Percentiles rank a stretch among this genome's conserved stretches.
Conservation (phyloP, 768 basidiomycete species). For the Pleurotus pulmonarius region DNA sequence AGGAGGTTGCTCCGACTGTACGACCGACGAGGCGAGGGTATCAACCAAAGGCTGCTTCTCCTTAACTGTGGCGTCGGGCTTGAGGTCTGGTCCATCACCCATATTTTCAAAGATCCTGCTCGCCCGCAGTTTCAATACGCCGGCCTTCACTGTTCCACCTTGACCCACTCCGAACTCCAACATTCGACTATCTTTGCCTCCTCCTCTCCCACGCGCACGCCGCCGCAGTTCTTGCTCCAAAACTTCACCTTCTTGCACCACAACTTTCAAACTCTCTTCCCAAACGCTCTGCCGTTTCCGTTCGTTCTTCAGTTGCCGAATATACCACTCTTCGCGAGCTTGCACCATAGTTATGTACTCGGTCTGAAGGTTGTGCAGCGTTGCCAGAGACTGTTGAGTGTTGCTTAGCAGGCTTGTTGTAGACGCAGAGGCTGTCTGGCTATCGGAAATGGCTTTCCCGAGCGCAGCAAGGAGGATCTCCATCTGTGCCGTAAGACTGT, state of each 20-base stretch:
- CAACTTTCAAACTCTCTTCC: constrained; percentile 87
- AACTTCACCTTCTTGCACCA: constrained; percentile 81
- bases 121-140: constrained; percentile 15
- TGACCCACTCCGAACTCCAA: constrained; percentile 18
- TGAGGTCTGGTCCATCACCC: not conserved
- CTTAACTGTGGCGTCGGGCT: not conserved
- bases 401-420: constrained; percentile 30
- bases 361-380: constrained; percentile 54
- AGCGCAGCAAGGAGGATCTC: constrained; percentile 72
- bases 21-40: not conserved
- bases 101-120: constrained; percentile 4
- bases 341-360: constrained; percentile 68
- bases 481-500: constrained; percentile 68
- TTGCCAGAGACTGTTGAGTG: constrained; percentile 54
- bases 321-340: constrained; percentile 83
- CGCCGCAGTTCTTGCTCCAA: constrained; percentile 76
- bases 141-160: constrained; percentile 2
- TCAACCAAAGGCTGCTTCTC: not conserved
- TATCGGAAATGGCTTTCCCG: constrained; percentile 27
- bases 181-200: constrained; percentile 55
- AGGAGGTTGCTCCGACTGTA: not conserved
- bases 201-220: constrained; percentile 38
- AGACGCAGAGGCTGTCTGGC: constrained; percentile 23
- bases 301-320: constrained; percentile 60
- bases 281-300: constrained; percentile 64